phyloP scores from a whole-genome alignment of 2,329 filamentous ascomycete genomes.

The Paecilomyces formosus region DNA sequence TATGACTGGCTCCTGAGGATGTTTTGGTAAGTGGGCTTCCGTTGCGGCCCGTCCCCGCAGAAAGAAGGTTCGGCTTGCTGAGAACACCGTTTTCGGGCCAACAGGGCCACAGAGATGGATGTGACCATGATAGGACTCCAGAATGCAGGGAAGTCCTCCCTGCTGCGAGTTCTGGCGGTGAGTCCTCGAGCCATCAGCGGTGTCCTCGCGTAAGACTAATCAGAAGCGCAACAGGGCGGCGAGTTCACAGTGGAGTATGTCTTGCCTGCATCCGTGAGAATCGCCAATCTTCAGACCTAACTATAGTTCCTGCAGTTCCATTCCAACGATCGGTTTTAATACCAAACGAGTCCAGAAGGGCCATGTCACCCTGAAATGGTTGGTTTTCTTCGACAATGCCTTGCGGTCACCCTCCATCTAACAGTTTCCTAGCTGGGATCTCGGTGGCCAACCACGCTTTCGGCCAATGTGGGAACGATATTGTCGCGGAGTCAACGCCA shows the following conservation, averaged over 20 bases:
- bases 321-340: slow-evolving; percentile 97
- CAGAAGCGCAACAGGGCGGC: slow-evolving; percentile 60
- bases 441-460: slow-evolving; percentile 93
- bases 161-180: slow-evolving; percentile 91
- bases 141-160: slow-evolving; percentile 94
- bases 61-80: slow-evolving; percentile 16
- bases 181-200: slow-evolving; percentile 36
- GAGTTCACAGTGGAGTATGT: slow-evolving; percentile 99
- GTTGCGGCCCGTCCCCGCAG: slow-evolving; percentile 28
- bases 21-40: slow-evolving; percentile 68
- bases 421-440: slow-evolving; percentile 63
- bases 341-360: slow-evolving; percentile 98
- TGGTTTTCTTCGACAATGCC: slow-evolving; percentile 23
- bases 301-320: slow-evolving; percentile 60
- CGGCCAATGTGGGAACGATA: slow-evolving; percentile 99
- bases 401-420: slow-evolving; percentile 17
- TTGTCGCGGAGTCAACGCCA: slow-evolving; percentile 93
- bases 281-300: neutral
- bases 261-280: slow-evolving; percentile 7
- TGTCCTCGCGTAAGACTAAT: slow-evolving; percentile 26
- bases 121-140: slow-evolving; percentile 98
- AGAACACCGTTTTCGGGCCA: slow-evolving; percentile 8
- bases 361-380: slow-evolving; percentile 96
- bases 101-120: slow-evolving; percentile 97
- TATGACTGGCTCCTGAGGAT: slow-evolving; percentile 98